A percentile compares a stretch with the other conserved stretches of the same genome.
Conservation (phyloP, 305 asterid genomes). For the Lippia alba region DNA sequence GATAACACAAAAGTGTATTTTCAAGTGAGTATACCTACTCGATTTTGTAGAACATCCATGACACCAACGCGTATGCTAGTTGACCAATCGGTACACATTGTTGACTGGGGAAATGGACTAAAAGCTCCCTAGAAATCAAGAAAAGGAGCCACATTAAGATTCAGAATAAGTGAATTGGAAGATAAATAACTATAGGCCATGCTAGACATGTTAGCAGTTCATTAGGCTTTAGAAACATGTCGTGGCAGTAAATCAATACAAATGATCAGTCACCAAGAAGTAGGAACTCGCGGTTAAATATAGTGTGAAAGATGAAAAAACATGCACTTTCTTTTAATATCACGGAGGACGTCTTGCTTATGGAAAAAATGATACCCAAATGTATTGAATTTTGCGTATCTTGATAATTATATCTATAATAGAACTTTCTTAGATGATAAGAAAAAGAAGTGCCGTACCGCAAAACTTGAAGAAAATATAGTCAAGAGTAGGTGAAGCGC, state of each 20-base stretch:
- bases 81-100: conserved; percentile 55
- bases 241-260: conserved; percentile 19
- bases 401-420: neutral
- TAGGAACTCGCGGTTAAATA: neutral
- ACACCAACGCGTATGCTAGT: conserved; percentile 69
- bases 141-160: conserved; percentile 34
- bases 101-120: conserved; percentile 51
- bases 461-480: conserved; percentile 66
- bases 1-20: conserved; percentile 9
- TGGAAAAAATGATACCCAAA: neutral
- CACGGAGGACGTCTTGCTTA: neutral
- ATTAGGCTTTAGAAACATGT: conserved; percentile 31
- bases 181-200: conserved; percentile 28
- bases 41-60: conserved; percentile 78
- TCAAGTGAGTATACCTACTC: conserved; percentile 69
- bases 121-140: conserved; percentile 60
- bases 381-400: neutral
- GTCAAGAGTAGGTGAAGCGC: conserved; percentile 78
- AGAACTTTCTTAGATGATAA: conserved; percentile 11
- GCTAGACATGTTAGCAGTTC: conserved; percentile 25
- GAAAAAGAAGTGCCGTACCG: conserved; percentile 55
- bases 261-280: conserved; percentile 25
- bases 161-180: conserved; percentile 20
- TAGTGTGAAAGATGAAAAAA: neutral
- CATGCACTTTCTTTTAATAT: neutral